phyloP scores from a whole-genome alignment of 306 rosid species.

The Prunus dulcis region DNA sequence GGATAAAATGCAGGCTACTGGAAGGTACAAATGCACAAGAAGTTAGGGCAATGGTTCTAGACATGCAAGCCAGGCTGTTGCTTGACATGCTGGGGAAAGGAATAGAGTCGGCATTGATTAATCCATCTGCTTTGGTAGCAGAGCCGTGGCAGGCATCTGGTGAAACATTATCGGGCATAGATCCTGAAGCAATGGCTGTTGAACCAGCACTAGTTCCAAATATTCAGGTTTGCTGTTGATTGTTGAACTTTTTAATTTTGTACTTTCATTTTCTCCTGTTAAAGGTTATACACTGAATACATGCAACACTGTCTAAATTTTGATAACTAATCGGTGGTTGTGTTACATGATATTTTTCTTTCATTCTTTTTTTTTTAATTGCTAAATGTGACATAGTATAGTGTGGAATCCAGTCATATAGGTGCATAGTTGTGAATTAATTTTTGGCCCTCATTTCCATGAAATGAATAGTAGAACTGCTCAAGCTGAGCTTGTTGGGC shows the following conservation, averaged over 20 bases:
- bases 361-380: not conserved
- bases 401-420: not conserved
- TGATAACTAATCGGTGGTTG: not conserved
- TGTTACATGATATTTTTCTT: not conserved
- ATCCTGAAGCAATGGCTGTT: conserved; percentile 88
- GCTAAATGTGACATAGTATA: not conserved
- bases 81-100: conserved; percentile 99
- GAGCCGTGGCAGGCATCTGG: conserved; percentile 88
- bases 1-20: conserved; percentile 92
- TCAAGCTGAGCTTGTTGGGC: not conserved
- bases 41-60: conserved; percentile 99
- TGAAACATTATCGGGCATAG: conserved; percentile 73
- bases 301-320: not conserved
- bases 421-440: not conserved
- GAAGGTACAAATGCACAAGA: conserved; percentile 98
- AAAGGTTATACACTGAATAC: not conserved
- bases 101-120: conserved; percentile 88
- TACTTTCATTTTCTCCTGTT: not conserved
- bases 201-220: conserved; percentile 78
- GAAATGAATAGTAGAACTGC: not conserved
- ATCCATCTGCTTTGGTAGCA: conserved; percentile 81
- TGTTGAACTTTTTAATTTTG: not conserved
- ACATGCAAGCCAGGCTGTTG: conserved; percentile 98
- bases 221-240: conserved; percentile 60
- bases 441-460: not conserved